phyloP scores from a whole-genome alignment of 192 early-diverging fungal genomes.

The Backusella sp. region DNA sequence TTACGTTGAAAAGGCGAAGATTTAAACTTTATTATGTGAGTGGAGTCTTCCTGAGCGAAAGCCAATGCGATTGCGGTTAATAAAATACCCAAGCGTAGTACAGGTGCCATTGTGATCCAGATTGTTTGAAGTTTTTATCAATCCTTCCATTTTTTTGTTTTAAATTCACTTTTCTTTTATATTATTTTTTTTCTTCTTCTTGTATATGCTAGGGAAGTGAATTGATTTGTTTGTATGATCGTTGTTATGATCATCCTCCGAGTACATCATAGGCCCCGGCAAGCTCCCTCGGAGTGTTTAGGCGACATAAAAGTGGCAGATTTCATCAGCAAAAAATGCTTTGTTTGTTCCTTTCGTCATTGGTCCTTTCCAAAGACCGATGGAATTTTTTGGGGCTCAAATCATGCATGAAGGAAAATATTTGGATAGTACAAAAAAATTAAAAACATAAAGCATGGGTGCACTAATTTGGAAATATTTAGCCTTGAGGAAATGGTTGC shows the following conservation, averaged over 20 bases:
- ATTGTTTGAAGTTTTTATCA: background rate
- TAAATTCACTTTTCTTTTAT: background rate
- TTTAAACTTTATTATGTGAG: slow-evolving; percentile 38
- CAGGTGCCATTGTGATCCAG: background rate
- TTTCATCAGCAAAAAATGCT: background rate
- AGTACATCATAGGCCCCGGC: background rate
- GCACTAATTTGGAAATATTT: background rate
- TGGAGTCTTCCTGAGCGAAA: slow-evolving; percentile 15
- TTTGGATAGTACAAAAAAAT: background rate
- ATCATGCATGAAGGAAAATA: background rate
- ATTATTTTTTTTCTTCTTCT: background rate
- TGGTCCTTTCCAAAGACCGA: background rate
- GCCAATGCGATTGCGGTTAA: background rate
- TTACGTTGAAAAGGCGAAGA: background rate
- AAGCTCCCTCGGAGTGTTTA: background rate
- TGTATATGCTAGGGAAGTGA: background rate
- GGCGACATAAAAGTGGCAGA: background rate
- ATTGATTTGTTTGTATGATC: background rate
- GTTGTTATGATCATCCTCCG: slow-evolving; percentile 2
- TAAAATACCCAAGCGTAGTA: background rate
- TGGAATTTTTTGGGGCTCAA: background rate
- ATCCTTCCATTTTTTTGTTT: background rate
- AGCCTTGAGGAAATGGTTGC: background rate
- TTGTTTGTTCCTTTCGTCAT: background rate
- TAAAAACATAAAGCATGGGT: background rate